A percentile compares a stretch with the other conserved stretches of the same genome.
Evolutionary conservation across 352 stramenopile species (phyloP).

Genomic region (Globisporangium carolinianum): DNA sequence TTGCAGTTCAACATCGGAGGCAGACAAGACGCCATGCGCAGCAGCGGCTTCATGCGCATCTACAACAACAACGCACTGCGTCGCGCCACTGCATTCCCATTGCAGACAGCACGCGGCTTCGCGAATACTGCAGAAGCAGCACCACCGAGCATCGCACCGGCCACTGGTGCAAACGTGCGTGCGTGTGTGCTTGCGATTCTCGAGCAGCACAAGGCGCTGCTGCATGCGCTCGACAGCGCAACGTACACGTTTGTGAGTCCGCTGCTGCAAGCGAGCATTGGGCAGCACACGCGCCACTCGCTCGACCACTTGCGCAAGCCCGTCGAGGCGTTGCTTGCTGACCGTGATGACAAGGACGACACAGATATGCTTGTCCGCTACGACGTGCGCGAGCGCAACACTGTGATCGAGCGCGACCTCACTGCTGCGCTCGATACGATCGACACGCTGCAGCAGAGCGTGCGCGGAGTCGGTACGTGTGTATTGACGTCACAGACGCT

Average conservation of each 20-base stretch:
- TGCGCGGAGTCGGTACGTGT: constrained; percentile 21
- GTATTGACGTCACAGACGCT: no score
- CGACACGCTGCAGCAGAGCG: constrained; percentile 28
- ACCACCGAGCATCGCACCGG: not conserved
- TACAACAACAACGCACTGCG: no score
- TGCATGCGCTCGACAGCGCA: constrained; percentile 36
- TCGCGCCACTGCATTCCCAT: no score
- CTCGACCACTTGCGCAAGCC: constrained; percentile 77
- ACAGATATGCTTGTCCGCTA: constrained; percentile 37
- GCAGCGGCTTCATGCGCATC: no score
- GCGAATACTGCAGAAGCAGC: not conserved
- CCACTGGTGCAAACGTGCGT: constrained; percentile 13
- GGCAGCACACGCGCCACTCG: constrained; percentile 72
- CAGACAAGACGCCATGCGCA: no score
- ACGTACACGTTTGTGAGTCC: constrained; percentile 66
- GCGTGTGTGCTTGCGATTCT: constrained; percentile 57
- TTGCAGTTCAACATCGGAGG: no score
- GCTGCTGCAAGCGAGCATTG: constrained; percentile 50
- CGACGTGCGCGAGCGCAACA: constrained; percentile 65
- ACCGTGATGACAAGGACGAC: no score
- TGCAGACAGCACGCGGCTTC: no score
- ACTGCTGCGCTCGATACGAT: constrained; percentile 48
- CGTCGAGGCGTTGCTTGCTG: constrained; percentile 25
- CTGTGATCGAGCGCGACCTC: constrained; percentile 54
- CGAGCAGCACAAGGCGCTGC: constrained; percentile 50